Evolutionary conservation across 108 stramenopile species (phyloP).

Genomic region (Fragilaria crotonensis): DNA sequence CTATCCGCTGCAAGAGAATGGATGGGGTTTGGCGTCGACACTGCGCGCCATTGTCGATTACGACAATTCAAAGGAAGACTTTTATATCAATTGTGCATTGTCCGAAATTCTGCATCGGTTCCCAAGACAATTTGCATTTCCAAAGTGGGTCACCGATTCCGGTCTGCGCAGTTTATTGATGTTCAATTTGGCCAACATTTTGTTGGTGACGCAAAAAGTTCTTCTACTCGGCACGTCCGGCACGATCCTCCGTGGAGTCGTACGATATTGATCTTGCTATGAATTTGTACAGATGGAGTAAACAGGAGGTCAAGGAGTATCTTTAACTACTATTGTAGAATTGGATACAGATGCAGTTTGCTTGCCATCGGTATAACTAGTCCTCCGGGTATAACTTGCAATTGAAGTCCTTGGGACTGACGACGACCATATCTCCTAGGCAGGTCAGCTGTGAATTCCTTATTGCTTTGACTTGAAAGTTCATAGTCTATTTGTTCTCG

Average conservation of each 20-base stretch:
- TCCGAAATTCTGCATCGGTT: background rate
- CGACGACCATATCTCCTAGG: too few species aligned
- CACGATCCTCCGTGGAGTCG: constrained; percentile 14
- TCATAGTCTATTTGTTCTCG: too few species aligned
- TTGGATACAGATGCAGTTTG: too few species aligned
- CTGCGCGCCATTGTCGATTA: constrained; percentile 27
- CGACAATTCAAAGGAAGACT: constrained; percentile 11
- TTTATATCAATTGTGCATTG: constrained; percentile 9
- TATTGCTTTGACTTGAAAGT: too few species aligned
- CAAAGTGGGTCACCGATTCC: constrained; percentile 1
- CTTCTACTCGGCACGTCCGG: background rate
- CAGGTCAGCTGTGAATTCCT: too few species aligned
- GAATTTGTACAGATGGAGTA: constrained; percentile 42
- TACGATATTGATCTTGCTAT: constrained; percentile 29
- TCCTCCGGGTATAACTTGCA: too few species aligned
- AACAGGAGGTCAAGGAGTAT: background rate
- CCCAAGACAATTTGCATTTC: background rate
- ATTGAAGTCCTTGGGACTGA: too few species aligned
- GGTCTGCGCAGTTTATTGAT: constrained; percentile 21
- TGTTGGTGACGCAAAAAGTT: constrained; percentile 19
- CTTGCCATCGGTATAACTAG: too few species aligned
- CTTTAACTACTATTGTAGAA: too few species aligned
- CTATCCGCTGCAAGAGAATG: constrained; percentile 11
- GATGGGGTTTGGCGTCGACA: constrained; percentile 32
- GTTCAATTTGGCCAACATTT: background rate